These are phyloP conservation scores for Cladophialophora chaetospira DNA, from an alignment of 2,329 filamentous ascomycete genomes.

Conservation along the genomic window DNA sequence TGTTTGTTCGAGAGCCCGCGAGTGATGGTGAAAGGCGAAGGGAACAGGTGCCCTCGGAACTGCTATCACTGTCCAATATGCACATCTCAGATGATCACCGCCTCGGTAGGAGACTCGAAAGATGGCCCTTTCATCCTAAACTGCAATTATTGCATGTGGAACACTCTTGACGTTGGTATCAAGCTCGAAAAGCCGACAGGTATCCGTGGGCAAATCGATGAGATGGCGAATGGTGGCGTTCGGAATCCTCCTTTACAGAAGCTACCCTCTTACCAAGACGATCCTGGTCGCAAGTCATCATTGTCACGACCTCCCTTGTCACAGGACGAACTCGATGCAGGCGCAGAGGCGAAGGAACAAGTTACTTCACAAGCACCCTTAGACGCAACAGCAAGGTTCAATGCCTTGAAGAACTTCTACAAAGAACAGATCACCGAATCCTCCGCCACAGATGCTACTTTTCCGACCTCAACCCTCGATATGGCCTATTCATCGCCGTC, in stretches of 20 bases:
- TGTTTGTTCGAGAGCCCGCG: conserved; percentile 96
- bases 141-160: conserved; percentile 93
- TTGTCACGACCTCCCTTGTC: conserved; percentile 22
- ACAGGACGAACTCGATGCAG: conserved; percentile 33
- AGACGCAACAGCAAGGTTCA: conserved; percentile 70
- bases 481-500: conserved; percentile 67
- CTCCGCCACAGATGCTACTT: conserved; percentile 49
- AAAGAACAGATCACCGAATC: conserved; percentile 71
- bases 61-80: conserved; percentile 96
- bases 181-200: conserved; percentile 87
- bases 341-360: conserved; percentile 38
- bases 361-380: conserved; percentile 46
- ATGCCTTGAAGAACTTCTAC: conserved; percentile 73
- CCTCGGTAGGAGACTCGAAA: conserved; percentile 52
- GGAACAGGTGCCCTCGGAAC: conserved; percentile 90
- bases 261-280: conserved; percentile 12
- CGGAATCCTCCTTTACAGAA: conserved; percentile 28
- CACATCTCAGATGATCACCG: conserved; percentile 74
- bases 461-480: conserved; percentile 55
- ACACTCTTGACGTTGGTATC: conserved; percentile 82
- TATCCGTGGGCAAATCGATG: conserved; percentile 77
- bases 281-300: conserved; percentile 25
- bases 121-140: conserved; percentile 72
- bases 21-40: conserved; percentile 87
- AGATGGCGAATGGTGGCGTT: conserved; percentile 57